Percentiles rank a stretch among this genome's conserved stretches.
These are phyloP conservation scores for Lathyrus tuberosus DNA, from an alignment of 306 rosid genomes.

Conservation along the genomic window DNA sequence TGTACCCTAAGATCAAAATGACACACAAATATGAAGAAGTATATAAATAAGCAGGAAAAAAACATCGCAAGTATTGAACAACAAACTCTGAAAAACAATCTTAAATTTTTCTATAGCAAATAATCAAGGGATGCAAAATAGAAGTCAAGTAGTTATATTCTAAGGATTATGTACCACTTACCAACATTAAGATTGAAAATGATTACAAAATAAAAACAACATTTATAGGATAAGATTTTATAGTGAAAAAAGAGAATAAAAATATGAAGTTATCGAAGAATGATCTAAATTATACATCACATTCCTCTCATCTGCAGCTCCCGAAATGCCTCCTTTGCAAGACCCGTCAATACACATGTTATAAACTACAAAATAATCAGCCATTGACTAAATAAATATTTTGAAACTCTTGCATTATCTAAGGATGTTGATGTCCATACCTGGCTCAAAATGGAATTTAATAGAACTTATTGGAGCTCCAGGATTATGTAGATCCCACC, in stretches of 20 bases:
- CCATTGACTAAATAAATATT: no score
- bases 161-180: not conserved
- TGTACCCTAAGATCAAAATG: slow-evolving; percentile 56
- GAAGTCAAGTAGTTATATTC: no score
- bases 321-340: slow-evolving; percentile 84
- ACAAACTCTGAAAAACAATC: no score
- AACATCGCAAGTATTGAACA: no score
- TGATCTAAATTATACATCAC: slow-evolving; percentile 77
- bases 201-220: not conserved
- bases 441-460: slow-evolving; percentile 89
- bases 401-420: slow-evolving; percentile 6
- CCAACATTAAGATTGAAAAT: no score
- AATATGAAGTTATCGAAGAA: slow-evolving; percentile 64
- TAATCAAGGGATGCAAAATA: no score
- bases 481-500: slow-evolving; percentile 90
- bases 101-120: no score
- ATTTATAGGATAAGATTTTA: slow-evolving; percentile 16
- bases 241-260: no score
- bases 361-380: slow-evolving; percentile 70
- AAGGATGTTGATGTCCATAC: slow-evolving; percentile 44
- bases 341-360: slow-evolving; percentile 69
- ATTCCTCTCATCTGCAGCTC: slow-evolving; percentile 88
- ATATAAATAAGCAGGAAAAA: slow-evolving; percentile 28
- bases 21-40: slow-evolving; percentile 1
- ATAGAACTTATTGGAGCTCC: slow-evolving; percentile 68